A percentile compares a stretch with the other conserved stretches of the same genome.
phyloP scores from a whole-genome alignment of 495 filamentous ascomycete species.

The Xanthoparmelia taractica region DNA sequence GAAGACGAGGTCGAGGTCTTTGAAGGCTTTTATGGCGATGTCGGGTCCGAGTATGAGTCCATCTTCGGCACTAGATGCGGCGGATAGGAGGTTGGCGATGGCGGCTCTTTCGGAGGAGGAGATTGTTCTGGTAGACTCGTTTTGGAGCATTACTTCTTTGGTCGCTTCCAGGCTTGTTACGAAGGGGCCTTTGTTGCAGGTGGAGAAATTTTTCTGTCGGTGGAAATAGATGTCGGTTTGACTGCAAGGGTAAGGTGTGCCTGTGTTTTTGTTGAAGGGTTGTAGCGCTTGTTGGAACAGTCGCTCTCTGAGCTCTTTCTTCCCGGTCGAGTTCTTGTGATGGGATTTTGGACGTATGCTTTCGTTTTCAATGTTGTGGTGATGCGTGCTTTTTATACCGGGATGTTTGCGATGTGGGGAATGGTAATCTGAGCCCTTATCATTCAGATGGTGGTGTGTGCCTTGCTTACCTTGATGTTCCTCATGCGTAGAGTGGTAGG shows the following conservation, averaged over 20 bases:
- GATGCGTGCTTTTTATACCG: neutral
- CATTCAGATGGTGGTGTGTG: neutral
- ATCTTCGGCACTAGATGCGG: neutral
- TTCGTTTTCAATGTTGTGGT: neutral
- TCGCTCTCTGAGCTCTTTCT: neutral
- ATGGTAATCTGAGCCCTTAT: neutral
- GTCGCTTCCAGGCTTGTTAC: neutral
- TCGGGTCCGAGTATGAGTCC: neutral
- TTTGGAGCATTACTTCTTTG: neutral
- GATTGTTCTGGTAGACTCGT: neutral
- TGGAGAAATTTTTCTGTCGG: neutral
- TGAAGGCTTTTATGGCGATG: neutral
- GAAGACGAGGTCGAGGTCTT: neutral
- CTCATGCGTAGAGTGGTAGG: too few species aligned
- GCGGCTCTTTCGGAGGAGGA: neutral
- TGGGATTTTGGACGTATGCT: neutral
- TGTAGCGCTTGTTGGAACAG: neutral
- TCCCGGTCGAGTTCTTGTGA: neutral
- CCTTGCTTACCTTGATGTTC: neutral
- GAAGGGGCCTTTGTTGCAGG: neutral
- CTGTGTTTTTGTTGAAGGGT: neutral
- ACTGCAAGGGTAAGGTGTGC: neutral
- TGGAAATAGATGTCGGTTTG: neutral
- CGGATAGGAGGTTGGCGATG: too few species aligned
- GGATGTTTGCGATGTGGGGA: neutral